A percentile compares a stretch with the other conserved stretches of the same genome.
Conservation (phyloP, 2,329 filamentous ascomycete genomes). For the Escovopsis sp. region DNA sequence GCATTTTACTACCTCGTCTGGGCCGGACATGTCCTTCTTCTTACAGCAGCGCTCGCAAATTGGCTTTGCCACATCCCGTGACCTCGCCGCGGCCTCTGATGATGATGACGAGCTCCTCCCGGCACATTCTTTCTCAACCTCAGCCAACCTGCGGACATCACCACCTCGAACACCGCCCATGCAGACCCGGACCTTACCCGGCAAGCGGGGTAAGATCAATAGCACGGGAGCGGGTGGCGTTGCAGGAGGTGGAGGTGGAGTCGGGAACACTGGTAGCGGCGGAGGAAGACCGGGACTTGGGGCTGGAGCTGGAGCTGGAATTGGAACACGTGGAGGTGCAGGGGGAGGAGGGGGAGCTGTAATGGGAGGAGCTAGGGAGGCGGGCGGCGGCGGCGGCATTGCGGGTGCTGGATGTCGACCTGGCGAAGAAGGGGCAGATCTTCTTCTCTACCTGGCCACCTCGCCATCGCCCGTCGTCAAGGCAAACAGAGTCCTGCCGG, state of each 20-base stretch:
- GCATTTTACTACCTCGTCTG: constrained; percentile 56
- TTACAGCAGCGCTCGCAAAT: constrained; percentile 53
- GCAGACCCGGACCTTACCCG: constrained; percentile 34
- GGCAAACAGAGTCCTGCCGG: constrained; percentile 33
- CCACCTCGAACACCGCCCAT: constrained; percentile 72
- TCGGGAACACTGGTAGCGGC: constrained; percentile 17
- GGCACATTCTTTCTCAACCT: constrained; percentile 50
- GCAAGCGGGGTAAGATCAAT: constrained; percentile 33
- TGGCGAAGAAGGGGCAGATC: constrained; percentile 66
- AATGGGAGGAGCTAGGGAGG: too few relatives aligned
- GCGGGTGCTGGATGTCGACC: constrained; percentile 28
- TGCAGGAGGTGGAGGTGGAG: too few relatives aligned
- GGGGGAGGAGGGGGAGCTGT: too few relatives aligned
- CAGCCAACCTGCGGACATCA: constrained; percentile 53
- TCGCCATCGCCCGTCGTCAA: constrained; percentile 74
- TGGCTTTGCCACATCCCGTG: constrained; percentile 38
- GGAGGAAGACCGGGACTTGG: too few relatives aligned
- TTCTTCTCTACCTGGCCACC: constrained; percentile 72
- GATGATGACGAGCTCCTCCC: constrained; percentile 76
- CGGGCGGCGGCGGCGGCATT: too few relatives aligned
- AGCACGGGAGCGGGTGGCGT: constrained; percentile 23
- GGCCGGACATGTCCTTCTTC: constrained; percentile 66
- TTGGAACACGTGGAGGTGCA: too few relatives aligned
- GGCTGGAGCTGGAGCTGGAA: too few relatives aligned
- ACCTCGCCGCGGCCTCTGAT: constrained; percentile 50